A percentile compares a stretch with the other conserved stretches of the same genome.
Evolutionary conservation across 2,329 filamentous ascomycete species (phyloP).

Genomic region (Colletotrichum filicis): DNA sequence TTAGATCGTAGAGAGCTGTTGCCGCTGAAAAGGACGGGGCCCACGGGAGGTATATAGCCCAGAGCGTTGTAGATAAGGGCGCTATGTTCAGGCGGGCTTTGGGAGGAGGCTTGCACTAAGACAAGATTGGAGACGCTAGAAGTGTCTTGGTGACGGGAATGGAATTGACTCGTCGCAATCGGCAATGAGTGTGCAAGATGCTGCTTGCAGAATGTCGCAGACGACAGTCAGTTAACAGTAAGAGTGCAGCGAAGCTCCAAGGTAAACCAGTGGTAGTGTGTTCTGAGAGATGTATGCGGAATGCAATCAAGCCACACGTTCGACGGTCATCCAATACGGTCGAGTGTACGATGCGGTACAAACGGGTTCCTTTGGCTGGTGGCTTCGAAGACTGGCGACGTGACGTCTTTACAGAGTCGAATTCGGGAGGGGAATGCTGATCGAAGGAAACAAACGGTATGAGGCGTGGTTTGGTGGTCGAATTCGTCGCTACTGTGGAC

Average conservation of each 20-base stretch:
- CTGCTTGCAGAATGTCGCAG: conserved; percentile 33
- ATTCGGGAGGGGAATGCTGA: conserved; percentile 17
- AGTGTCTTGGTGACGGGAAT: conserved; percentile 36
- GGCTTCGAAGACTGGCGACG: conserved; percentile 6
- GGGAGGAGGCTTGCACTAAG: conserved; percentile 32
- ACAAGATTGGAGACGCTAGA: conserved; percentile 25
- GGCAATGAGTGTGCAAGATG: conserved; percentile 15
- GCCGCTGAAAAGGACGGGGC: conserved; percentile 14
- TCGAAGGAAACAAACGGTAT: conserved; percentile 2
- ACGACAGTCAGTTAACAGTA: conserved; percentile 2
- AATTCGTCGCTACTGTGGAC: conserved; percentile 3
- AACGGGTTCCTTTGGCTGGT: not conserved
- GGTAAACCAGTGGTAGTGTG: conserved; percentile 16
- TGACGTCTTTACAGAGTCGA: conserved; percentile 25
- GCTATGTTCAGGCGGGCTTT: not conserved
- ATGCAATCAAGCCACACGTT: conserved; percentile 33
- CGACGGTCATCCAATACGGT: conserved; percentile 6
- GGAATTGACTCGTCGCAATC: conserved; percentile 36
- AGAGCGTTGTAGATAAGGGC: conserved; percentile 24
- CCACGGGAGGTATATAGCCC: conserved; percentile 31
- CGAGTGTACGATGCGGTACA: not conserved
- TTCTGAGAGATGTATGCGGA: conserved; percentile 30
- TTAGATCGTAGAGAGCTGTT: not conserved
- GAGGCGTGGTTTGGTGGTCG: not conserved
- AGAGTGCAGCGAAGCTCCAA: conserved; percentile 22